Base-by-base conservation (phyloP, 148 eudicot genomes). In the Arbutus unedo region DNA sequence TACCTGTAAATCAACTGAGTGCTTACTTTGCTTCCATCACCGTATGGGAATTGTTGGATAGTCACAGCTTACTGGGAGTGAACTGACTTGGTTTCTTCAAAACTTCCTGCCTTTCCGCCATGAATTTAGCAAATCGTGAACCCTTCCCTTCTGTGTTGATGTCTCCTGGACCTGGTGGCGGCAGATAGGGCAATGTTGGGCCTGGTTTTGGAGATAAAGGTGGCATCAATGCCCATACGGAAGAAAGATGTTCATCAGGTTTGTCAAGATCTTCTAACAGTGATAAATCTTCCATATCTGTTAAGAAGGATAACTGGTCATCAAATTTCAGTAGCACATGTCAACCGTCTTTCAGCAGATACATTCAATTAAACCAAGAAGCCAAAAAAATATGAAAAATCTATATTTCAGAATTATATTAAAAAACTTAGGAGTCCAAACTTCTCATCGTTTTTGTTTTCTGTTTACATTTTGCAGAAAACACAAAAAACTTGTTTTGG, bases 221-320 rank as follows among this genome's bases (percentile, higher is more conserved):
- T 2, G 97, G 98, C 90, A 89, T 86, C 93, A 96, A 85, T 10
- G 95, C 97, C 99, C 98, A 96, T 59, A 92, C 85, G 43, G 97
- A 90, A 80, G 97, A 90, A 56, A 96, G 86, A 14, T 87, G 83
- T 82, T 92, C 87, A 74, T 91, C 86, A 4, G 98, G 95, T 83
- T 68, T 86, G 84, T 96, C 98, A 44, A 94, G 93, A 83, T 93
- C 94, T 80, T 90, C 85, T 15, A 96, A 82, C 75, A 89, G 81
- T 2, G 91, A 89, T 6, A 66, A 56, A 76, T 92, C 88, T 90
- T 88, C 82, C 94, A 91, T 93, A 72, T 90, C 98, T 96, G 90
- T 60, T 15, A 44, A 74, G 82, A 54, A 25, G 43, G 4, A 47
- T 60, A 25, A 66, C 68, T 2, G 2, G 21, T 81, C 53, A 67